Evolutionary conservation across 768 basidiomycete species (phyloP), one percentile per base, ranked within the genome.

Genomic region (Collybiopsis confluens): DNA sequence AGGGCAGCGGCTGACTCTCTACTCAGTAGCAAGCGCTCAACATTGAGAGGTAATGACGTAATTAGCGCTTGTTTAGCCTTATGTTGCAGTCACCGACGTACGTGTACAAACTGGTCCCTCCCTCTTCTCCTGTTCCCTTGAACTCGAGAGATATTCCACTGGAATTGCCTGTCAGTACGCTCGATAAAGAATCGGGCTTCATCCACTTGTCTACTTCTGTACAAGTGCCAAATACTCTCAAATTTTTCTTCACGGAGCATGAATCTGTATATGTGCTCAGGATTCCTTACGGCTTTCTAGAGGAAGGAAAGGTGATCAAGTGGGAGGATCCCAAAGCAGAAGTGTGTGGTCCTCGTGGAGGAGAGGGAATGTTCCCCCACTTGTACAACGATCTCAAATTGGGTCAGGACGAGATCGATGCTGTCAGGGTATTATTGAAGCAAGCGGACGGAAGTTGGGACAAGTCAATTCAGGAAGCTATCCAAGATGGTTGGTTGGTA

Each of bases 31-130:
- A 33, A 33, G 30, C 13, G 37, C 30, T 18, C 16, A 44, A 10
- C 28, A 16, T 26, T 45, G 28, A 27, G 21, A 23, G 20, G 27
- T 30, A 11, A 46, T 18, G n/a, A 35, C 27, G 27, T 30, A 28
- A 27, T n/a, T 18, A 30, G 45, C 45, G 45, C 20, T 20, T 33
- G 30, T 28, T 15, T 45, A 23, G n/a, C 24, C 23, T 13, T 21
- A 18, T 13, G 18, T n/a, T 13, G 30, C 30, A 33, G 6, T 42
- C 47, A 37, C 84, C 81, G 4, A 75, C 69, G 2, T 83, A 82
- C 64, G 49, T 86, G 56, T 87, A 86, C 72, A 87, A 86, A 59
- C 75, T 87, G 55, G 65, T 85, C 28, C 70, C 75, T 11, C 61
- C 69, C 36, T 67, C 73, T 8, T 58, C 72, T 8, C 66, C 64